Conservation (phyloP, 768 basidiomycete genomes). For the Suillus ampliporus region DNA sequence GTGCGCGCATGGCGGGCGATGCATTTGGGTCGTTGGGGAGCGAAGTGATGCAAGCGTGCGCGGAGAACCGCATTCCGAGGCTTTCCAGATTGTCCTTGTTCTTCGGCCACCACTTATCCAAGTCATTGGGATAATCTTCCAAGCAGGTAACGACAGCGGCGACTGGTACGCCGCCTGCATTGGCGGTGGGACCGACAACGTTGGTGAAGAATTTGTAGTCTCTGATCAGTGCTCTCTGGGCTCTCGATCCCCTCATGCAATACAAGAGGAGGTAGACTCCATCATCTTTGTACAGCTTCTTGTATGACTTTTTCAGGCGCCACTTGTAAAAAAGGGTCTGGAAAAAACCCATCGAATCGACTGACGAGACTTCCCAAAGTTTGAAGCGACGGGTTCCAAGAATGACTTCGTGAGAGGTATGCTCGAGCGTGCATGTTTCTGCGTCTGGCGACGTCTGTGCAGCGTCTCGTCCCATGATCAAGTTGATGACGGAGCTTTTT, state of each 20-base stretch:
- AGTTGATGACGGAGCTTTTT: constrained; percentile 52
- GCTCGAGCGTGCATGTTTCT: constrained; percentile 44
- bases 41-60: constrained; percentile 50
- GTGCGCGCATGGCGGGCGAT: background rate
- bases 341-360: constrained; percentile 31
- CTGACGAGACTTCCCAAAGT: constrained; percentile 42
- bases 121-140: constrained; percentile 38
- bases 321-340: constrained; percentile 17
- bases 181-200: constrained; percentile 37
- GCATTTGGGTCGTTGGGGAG: constrained; percentile 11
- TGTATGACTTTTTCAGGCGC: constrained; percentile 30
- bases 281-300: constrained; percentile 36
- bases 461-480: constrained; percentile 37
- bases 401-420: constrained; percentile 25
- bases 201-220: constrained; percentile 37
- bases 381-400: constrained; percentile 23
- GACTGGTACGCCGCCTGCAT: constrained; percentile 37
- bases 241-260: constrained; percentile 37
- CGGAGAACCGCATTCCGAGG: constrained; percentile 43
- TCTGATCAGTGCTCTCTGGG: constrained; percentile 30
- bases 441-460: constrained; percentile 39
- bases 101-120: constrained; percentile 45
- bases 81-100: constrained; percentile 38
- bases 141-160: constrained; percentile 39
- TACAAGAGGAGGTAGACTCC: constrained; percentile 39